Conservation (phyloP, 805 yeast genomes). For the Barnettozyma vustinii region DNA sequence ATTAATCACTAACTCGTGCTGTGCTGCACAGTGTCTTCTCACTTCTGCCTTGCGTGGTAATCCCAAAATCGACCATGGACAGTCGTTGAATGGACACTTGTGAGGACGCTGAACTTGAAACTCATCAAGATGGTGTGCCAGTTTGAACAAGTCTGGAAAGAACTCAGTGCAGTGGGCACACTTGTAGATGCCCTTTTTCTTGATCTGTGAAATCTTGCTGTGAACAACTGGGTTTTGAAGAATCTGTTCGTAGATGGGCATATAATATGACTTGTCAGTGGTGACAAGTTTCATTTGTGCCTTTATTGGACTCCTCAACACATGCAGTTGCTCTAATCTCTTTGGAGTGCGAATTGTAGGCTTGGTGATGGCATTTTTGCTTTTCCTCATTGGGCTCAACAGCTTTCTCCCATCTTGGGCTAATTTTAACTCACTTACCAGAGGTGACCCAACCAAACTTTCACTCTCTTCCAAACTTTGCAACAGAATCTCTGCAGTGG, state of each 20-base stretch:
- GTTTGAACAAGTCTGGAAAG: conserved; percentile 33
- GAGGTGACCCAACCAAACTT: background rate
- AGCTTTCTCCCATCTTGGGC: background rate
- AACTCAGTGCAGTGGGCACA: conserved; percentile 42
- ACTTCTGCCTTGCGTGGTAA: conserved; percentile 44
- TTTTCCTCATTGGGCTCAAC: background rate
- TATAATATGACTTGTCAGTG: background rate
- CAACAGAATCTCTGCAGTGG: conserved; percentile 2
- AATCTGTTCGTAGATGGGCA: conserved; percentile 23
- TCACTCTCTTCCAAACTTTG: background rate
- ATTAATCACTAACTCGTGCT: conserved; percentile 28
- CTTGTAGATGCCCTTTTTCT: conserved; percentile 39
- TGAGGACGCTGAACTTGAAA: conserved; percentile 32
- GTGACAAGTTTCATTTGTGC: background rate
- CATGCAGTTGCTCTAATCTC: too few species aligned
- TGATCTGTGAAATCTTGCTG: conserved; percentile 27
- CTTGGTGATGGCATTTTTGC: background rate
- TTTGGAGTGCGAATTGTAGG: too few species aligned
- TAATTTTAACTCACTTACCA: background rate
- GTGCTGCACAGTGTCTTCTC: conserved; percentile 44
- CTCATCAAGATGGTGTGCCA: conserved; percentile 41
- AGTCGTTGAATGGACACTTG: conserved; percentile 40
- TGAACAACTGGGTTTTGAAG: conserved; percentile 24
- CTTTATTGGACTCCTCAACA: background rate
- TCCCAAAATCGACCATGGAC: conserved; percentile 47